A percentile compares a stretch with the other conserved stretches of the same genome.
phyloP scores from a whole-genome alignment of 306 rosid genomes.

The Malus orientalis region DNA sequence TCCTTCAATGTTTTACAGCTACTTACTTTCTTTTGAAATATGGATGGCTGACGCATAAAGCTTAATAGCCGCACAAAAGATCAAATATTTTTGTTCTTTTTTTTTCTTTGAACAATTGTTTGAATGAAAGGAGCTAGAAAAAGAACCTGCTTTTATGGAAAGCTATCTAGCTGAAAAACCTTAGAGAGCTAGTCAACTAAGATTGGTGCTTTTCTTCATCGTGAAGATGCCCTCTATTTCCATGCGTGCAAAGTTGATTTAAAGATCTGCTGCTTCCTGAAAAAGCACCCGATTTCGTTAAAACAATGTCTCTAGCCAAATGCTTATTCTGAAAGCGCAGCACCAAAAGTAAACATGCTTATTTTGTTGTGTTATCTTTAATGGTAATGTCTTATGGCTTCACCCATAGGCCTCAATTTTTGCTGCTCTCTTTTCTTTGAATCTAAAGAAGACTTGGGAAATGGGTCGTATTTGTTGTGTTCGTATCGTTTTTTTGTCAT shows the following conservation, averaged over 20 bases:
- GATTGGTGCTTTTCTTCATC: slow-evolving; percentile 58
- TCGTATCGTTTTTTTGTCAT: no score
- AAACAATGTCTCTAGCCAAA: background rate
- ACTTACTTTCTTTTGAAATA: background rate
- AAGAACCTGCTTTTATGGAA: background rate
- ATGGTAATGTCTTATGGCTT: background rate
- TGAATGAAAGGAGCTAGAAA: background rate
- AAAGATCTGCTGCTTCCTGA: background rate
- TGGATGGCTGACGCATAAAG: slow-evolving; percentile 52
- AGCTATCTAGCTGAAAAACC: slow-evolving; percentile 8
- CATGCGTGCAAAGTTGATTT: slow-evolving; percentile 5
- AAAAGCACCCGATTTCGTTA: background rate
- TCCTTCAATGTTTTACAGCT: background rate
- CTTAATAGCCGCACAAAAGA: slow-evolving; percentile 19
- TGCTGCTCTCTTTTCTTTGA: background rate
- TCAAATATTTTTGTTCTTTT: slow-evolving; percentile 12
- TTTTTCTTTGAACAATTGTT: background rate
- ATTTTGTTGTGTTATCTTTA: background rate
- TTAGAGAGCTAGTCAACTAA: slow-evolving; percentile 28
- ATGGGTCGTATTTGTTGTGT: no score
- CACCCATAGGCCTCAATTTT: background rate
- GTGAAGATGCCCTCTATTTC: slow-evolving; percentile 32
- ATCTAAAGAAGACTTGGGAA: background rate
- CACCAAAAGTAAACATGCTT: slow-evolving; percentile 1
- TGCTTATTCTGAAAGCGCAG: background rate